Conservation (phyloP, 495 filamentous ascomycete species). For the Aspergillus kassunensis region DNA sequence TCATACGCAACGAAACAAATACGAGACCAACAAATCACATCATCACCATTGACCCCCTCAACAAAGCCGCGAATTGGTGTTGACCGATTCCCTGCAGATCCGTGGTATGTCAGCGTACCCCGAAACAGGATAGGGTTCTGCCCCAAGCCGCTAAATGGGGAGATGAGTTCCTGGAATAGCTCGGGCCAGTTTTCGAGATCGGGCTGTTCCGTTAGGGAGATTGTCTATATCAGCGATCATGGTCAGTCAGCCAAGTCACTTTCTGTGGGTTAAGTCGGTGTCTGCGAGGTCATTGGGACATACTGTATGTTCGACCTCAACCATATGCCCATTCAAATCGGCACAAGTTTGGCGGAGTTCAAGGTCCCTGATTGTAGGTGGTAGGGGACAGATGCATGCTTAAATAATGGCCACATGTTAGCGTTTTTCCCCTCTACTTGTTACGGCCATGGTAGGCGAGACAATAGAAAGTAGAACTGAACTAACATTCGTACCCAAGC, state of each 20-base stretch:
- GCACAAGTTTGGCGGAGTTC: constrained; percentile 28
- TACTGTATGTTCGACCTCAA: constrained; percentile 25
- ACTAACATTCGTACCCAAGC: constrained; percentile 39
- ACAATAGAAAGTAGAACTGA: not conserved
- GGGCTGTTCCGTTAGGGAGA: constrained; percentile 16
- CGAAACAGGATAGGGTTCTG: constrained; percentile 20
- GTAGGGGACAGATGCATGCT: constrained; percentile 35
- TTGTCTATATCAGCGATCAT: constrained; percentile 12
- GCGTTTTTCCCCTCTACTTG: no score
- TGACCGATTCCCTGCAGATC: not conserved
- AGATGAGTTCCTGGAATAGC: constrained; percentile 21
- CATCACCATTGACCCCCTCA: constrained; percentile 28
- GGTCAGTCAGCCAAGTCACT: not conserved
- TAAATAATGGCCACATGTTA: not conserved
- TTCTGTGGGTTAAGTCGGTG: no score
- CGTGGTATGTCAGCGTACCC: constrained; percentile 20
- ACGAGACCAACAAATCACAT: constrained; percentile 37
- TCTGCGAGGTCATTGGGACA: no score
- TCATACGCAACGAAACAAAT: constrained; percentile 39
- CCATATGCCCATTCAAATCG: constrained; percentile 20
- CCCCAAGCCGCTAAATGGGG: not conserved
- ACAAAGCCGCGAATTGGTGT: constrained; percentile 29
- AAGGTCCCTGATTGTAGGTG: constrained; percentile 9
- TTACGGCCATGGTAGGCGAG: no score
- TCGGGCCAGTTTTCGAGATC: constrained; percentile 26